Conservation (phyloP, 75 land plant species). For the Selaginella moellendorffii region DNA sequence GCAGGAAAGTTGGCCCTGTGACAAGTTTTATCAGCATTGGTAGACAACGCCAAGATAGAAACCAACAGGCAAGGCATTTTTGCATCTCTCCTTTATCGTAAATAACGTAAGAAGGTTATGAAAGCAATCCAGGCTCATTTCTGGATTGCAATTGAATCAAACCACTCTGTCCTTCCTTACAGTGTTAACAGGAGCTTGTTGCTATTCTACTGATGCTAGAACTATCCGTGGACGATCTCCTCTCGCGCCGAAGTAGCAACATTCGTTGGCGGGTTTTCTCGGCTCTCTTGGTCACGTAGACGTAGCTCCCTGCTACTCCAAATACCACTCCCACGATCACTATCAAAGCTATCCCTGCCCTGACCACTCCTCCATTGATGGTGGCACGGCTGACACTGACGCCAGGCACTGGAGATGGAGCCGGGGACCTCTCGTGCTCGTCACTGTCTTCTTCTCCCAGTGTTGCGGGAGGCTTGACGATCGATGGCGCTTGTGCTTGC, state of each 20-base stretch:
- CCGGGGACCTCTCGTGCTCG: no score
- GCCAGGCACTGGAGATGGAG: no score
- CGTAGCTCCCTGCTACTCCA: neutral
- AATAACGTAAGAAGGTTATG: neutral
- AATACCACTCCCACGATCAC: neutral
- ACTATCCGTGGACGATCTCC: neutral
- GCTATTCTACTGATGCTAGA: neutral
- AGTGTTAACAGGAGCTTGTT: neutral
- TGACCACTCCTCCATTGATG: neutral
- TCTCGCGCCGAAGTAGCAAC: neutral
- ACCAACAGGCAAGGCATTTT: neutral
- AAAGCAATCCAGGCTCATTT: neutral
- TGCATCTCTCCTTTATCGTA: neutral
- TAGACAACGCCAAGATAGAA: no score
- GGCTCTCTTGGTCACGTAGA: neutral
- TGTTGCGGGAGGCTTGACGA: no score
- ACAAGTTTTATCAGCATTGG: no score
- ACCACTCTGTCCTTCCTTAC: neutral
- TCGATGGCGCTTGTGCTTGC: no score
- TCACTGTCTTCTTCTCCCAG: no score
- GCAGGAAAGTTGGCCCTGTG: conserved; percentile 43
- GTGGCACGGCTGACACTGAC: no score
- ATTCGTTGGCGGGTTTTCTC: neutral
- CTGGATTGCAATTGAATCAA: neutral
- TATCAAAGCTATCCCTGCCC: neutral